Base-by-base conservation (phyloP, 2,329 filamentous ascomycete genomes). In the Aspergillus ochraceus region DNA sequence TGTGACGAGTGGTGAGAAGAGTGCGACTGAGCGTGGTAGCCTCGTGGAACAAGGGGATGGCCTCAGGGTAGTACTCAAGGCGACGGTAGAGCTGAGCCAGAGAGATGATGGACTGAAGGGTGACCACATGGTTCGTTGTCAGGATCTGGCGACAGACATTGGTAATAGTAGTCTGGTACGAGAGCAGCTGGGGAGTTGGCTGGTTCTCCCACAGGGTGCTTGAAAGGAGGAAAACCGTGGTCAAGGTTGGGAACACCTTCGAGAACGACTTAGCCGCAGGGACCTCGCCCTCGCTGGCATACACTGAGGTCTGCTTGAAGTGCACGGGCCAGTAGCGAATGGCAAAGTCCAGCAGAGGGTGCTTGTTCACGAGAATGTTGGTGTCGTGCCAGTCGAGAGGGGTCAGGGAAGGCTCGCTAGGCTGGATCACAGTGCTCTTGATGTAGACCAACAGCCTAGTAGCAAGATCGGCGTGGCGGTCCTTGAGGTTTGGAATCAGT, bases 321-420 rank as follows among this genome's bases (percentile, higher is more conserved):
- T 84, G 81, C 5, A 70, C 70, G 22, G 79, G 68, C 76, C 81
- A 84, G 70, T 82, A 81, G 20, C 77, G 74, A 5, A 80, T 64
- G 24, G 78, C 72, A 62, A 82, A 83, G 62, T 82, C 78, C 1
- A 83, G 66, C 4, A 82, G 69, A 17, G 72, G 69, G 54, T 80
- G 68, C n/a, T 74, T 72, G 19, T 74, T 60, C 17, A 77, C 39
- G 1, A 73, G 60, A 9, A 66, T 59, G 26, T 59, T 64, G 2
- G 65, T 68, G 19, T 73, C 70, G 14, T 73, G 64, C 3, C 52
- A 46, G 49, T 73, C 70, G 12, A 76, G 58, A 5, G 68, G 60
- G 0, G 60, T 63, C 2, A 76, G 39, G 1, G 75, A 74, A 3
- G 69, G 70, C 53, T 77, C 74, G 11, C 71, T 65, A 24, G 70